Base-by-base conservation (phyloP, 2,329 filamentous ascomycete genomes). In the Beauveria sp. region DNA sequence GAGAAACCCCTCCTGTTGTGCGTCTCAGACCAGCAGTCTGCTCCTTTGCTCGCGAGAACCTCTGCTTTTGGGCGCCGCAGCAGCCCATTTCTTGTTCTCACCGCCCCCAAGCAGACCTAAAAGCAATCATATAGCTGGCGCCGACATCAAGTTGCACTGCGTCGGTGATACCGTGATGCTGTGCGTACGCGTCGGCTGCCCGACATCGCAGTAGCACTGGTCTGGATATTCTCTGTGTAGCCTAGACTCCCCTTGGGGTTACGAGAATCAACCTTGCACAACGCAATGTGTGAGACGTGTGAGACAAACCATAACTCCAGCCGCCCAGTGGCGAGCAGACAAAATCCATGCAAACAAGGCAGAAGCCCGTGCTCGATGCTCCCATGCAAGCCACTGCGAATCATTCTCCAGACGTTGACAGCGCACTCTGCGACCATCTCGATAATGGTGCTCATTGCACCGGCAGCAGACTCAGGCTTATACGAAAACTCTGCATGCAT, bases 81-180 rank as follows among this genome's bases (percentile, higher is more conserved):
- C 51, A 49, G 18, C 34, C 28, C 34, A 55, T 42, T 43, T 16
- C 26, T 42, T n/a, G 8, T 16, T 20, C 40, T 26, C 59, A 61
- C 59, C 59, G 59, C 59, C 59, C 59, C 59, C 51, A 54, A 61
- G 40, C 40, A 48, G 42, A 54, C 34, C 52, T 10, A 42, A 49
- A 14, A 31, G 28, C n/a, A 54, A 61, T 55, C 50, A 55, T 43
- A 61, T 42, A 54, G 20, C 43, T 49, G 46, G 50, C 59, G 45
- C 43, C 46, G 45, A 48, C 40, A 46, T 45, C n/a, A 9, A n/a
- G 50, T 61, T 42, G 59, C 42, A 49, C 59, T 16, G 43, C 49
- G 18, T 61, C 26, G 28, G 57, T 51, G 40, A 55, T 55, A 45
- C 31, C 14, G 45, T 58, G 51, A 43, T 43, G 16, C 28, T 49